phyloP scores from a whole-genome alignment of 257 asterid species.

The Solanum verrucosum region DNA sequence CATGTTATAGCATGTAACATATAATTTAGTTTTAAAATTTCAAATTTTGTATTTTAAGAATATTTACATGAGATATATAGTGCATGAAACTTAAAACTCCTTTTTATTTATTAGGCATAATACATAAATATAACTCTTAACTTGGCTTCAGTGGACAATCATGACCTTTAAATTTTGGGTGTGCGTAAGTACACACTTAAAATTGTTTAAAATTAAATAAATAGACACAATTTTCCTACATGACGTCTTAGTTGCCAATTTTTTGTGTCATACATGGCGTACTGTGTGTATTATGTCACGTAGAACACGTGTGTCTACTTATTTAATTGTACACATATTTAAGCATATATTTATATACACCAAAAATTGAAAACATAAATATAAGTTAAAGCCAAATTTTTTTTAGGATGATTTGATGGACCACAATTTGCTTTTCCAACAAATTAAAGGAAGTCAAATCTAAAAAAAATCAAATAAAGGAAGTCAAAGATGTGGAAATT shows the following conservation, averaged over 20 bases:
- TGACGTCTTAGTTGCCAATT: too few species aligned
- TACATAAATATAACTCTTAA: too few species aligned
- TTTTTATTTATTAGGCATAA: background rate
- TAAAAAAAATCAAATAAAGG: background rate
- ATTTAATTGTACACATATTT: too few species aligned
- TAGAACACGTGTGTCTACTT: too few species aligned
- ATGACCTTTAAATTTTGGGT: too few species aligned
- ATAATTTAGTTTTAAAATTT: background rate
- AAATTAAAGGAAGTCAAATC: background rate
- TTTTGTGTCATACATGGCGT: too few species aligned
- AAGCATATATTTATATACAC: too few species aligned
- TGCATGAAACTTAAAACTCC: background rate
- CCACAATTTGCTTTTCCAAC: background rate
- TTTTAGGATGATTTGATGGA: background rate
- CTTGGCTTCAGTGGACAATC: accelerated
- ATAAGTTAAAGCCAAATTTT: background rate
- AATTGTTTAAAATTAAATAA: too few species aligned
- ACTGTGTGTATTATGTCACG: too few species aligned
- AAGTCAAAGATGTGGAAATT: background rate
- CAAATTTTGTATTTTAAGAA: background rate
- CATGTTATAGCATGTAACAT: background rate
- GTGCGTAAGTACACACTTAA: too few species aligned
- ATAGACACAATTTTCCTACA: too few species aligned
- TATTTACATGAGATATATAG: background rate
- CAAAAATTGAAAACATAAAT: too few species aligned